These are phyloP conservation scores for Candida wancherniae DNA, from an alignment of 805 yeast species.

Conservation along the genomic window DNA sequence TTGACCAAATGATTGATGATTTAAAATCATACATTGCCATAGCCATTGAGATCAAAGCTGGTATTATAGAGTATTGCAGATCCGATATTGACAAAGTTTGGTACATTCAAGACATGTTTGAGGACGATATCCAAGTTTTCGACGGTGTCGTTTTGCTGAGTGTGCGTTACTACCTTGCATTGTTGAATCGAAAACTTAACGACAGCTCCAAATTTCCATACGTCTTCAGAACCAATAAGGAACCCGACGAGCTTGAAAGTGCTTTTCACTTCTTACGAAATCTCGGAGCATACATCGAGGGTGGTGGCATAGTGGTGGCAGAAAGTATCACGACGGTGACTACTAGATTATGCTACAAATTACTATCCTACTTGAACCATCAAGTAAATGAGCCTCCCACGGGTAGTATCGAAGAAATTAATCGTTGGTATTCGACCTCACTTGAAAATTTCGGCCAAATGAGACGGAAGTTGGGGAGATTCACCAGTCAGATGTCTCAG, in stretches of 20 bases:
- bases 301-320: conserved; percentile 78
- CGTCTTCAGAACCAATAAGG: conserved; percentile 79
- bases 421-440: conserved; percentile 63
- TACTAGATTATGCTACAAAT: conserved; percentile 60
- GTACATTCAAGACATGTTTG: conserved; percentile 63
- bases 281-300: conserved; percentile 72
- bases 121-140: conserved; percentile 44
- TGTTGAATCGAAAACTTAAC: conserved; percentile 70
- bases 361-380: conserved; percentile 64
- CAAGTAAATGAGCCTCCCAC: conserved; percentile 61
- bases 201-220: conserved; percentile 63
- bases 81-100: conserved; percentile 57
- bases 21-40: conserved; percentile 71
- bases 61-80: conserved; percentile 54
- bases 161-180: conserved; percentile 62
- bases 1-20: conserved; percentile 89
- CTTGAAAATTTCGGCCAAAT: conserved; percentile 69
- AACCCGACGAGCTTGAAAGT: conserved; percentile 81
- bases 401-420: conserved; percentile 33
- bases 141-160: conserved; percentile 71
- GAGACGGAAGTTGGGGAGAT: conserved; percentile 78
- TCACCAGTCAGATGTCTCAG: conserved; percentile 60
- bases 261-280: conserved; percentile 76
- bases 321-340: conserved; percentile 67
- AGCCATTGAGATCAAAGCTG: conserved; percentile 69